Percentiles rank a stretch among this genome's conserved stretches.
phyloP scores from a whole-genome alignment of 1,139 yeast genomes.

The Nakaseomyces kungkrabaensis region DNA sequence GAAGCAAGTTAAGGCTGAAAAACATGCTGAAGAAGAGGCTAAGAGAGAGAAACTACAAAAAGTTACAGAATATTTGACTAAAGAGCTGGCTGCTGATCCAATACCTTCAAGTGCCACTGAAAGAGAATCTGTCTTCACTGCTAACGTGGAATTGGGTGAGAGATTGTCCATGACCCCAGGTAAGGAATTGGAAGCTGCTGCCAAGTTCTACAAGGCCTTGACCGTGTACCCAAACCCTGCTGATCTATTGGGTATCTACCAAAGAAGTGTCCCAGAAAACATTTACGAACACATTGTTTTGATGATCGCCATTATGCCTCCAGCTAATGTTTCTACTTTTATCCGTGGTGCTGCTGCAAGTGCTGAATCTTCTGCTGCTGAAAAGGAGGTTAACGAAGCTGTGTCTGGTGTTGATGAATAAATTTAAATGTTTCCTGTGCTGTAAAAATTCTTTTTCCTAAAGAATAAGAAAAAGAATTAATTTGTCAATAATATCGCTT shows the following conservation, averaged over 20 bases:
- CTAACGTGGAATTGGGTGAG: conserved; percentile 79
- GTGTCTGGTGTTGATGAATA: conserved; percentile 23
- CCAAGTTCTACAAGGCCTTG: conserved; percentile 89
- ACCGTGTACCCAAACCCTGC: conserved; percentile 92
- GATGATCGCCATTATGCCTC: conserved; percentile 87
- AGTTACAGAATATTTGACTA: conserved; percentile 51
- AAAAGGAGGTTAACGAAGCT: conserved; percentile 11
- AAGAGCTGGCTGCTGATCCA: conserved; percentile 60
- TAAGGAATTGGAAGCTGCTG: conserved; percentile 67
- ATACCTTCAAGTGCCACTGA: conserved; percentile 57
- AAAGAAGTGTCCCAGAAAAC: conserved; percentile 73
- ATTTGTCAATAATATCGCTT: neutral
- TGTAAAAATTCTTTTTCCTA: neutral
- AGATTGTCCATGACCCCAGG: conserved; percentile 49
- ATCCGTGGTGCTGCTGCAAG: conserved; percentile 36
- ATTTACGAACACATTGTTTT: conserved; percentile 74
- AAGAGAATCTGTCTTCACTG: conserved; percentile 67
- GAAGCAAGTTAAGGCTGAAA: conserved; percentile 48
- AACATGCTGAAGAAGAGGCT: conserved; percentile 47
- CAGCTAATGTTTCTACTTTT: conserved; percentile 65
- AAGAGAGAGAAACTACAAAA: conserved; percentile 52
- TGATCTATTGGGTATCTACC: conserved; percentile 79
- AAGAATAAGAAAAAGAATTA: neutral
- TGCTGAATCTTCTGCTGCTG: conserved; percentile 11
- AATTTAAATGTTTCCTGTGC: neutral